Base-by-base conservation (phyloP, 305 asterid genomes). In the Solanum hybrid region DNA sequence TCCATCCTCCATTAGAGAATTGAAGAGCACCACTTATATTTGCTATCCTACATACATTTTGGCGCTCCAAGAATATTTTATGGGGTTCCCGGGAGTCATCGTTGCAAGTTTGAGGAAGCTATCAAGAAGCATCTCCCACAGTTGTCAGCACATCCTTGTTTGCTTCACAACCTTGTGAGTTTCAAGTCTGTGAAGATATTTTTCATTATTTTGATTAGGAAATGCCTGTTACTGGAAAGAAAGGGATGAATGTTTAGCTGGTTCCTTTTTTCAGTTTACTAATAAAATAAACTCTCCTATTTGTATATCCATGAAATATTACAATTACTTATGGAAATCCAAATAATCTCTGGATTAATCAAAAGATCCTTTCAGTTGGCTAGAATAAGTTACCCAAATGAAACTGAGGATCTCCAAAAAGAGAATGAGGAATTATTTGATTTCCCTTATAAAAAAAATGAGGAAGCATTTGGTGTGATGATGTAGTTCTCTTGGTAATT, bases 11-110 rank as follows among this genome's bases (percentile, higher is more conserved):
- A 57, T 90, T 95, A 96, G 99, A 95, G 92, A 91, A 92, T 77
- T 87, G 98, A 95, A 90, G 95, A 95, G 89, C 99, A 97, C 91
- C 95, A 94, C 91, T 92, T 97, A 92, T 96, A 96, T 91, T 95
- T 96, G 14, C 91, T 97, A 80, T 92, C 93, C 89, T 96, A 95
- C 93, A 42, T 94, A 93, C 99, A 96, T 93, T 85, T 92, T 90
- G 98, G 98, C 67, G 94, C 95, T 87, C 92, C 98, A 4, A 94
- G 90, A 92, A 92, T 96, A 76, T 96, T 96, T 96, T 96, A 96
- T 91, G 94, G 95, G 88, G 84, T 97, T 92, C 99, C 99, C 18
- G 96, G 95, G 89, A 87, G 92, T 89, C 94, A 94, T 90, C 87
- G 91, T 93, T 91, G 93, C 94, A 95, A 92, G 93, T 94, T 95